Evolutionary conservation across 2,329 filamentous ascomycete genomes (phyloP), one percentile per base, ranked within the genome.

Genomic region (Zarea fungicola): DNA sequence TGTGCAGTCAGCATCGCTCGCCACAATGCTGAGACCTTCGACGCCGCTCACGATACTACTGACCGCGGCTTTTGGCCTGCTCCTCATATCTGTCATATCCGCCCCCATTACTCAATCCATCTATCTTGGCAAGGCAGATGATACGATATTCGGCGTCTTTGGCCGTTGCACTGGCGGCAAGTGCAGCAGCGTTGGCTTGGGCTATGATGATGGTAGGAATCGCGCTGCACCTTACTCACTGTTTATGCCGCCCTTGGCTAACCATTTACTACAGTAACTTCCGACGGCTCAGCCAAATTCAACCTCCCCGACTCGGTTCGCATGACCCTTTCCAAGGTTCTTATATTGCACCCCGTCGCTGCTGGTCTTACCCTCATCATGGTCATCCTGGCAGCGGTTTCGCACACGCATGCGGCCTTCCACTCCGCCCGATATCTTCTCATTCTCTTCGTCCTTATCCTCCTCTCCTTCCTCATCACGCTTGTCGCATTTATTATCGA

Each of bases 291-390:
- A 26, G 21, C 60, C 64, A 42, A 67, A 22, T 87, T 91, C 53
- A 78, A 81, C 55, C 66, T 85, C 14, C 72, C 78, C 6, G 61
- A 66, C 10, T 61, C 65, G 8, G 74, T 79, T 23, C 75, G 81
- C 53, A 72, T 73, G 29, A 81, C 79, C 2, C 78, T 99, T n/a
- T 95, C 92, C 1, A 80, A 86, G 36, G 90, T 97, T 55, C 80
- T 99, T 49, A 86, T 99, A 57, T 83, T 97, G 22, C 93, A 99
- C 64, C 93, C 93, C 1, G 80, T 99, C 51, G 93, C 93, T 40
- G 89, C 89, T 11, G 72, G 96, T 29, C 75, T 96, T 56, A 91
- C 88, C 11, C 77, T 99, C 46, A 75, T 95, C 62, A 92, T 92
- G 75, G 82, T 95, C 56, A 76, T 84, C 48, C 76, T 99, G 61